Conservation (phyloP, 192 early-diverging fungal genomes). For the Coemansia sp. region DNA sequence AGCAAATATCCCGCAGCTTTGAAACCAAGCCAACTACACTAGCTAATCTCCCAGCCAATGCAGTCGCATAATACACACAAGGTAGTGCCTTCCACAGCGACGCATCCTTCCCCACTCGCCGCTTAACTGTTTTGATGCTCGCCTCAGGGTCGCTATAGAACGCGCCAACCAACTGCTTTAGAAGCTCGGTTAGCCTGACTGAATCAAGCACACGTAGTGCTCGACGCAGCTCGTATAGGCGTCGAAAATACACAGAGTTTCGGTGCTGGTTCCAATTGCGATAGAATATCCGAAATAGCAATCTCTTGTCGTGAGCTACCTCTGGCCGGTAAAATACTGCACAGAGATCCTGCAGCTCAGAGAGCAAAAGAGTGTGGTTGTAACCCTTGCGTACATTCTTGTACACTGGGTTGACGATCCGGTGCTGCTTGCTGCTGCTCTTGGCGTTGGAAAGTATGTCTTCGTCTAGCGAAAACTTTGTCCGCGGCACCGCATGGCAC, state of each 20-base stretch:
- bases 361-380: constrained; percentile 13
- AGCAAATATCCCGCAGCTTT: constrained; percentile 14
- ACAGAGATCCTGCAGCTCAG: neutral
- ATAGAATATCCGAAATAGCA: constrained; percentile 30
- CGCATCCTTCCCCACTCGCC: too few species aligned
- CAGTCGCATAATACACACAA: constrained; percentile 10
- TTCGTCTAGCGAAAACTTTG: constrained; percentile 17
- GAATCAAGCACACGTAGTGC: constrained; percentile 20
- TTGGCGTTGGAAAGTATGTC: neutral
- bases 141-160: too few species aligned
- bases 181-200: neutral
- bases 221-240: constrained; percentile 26
- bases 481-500: constrained; percentile 27
- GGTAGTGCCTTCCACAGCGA: constrained; percentile 26
- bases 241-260: constrained; percentile 15
- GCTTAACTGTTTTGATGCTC: too few species aligned
- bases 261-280: constrained; percentile 45
- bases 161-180: neutral
- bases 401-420: constrained; percentile 30
- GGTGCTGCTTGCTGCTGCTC: neutral
- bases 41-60: constrained; percentile 8
- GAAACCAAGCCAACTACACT: constrained; percentile 9
- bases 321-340: constrained; percentile 6
- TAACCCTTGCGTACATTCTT: constrained; percentile 18
- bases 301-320: constrained; percentile 17